Base-by-base conservation (phyloP, 2,329 filamentous ascomycete species). In the Dendrostoma leiphaemia region DNA sequence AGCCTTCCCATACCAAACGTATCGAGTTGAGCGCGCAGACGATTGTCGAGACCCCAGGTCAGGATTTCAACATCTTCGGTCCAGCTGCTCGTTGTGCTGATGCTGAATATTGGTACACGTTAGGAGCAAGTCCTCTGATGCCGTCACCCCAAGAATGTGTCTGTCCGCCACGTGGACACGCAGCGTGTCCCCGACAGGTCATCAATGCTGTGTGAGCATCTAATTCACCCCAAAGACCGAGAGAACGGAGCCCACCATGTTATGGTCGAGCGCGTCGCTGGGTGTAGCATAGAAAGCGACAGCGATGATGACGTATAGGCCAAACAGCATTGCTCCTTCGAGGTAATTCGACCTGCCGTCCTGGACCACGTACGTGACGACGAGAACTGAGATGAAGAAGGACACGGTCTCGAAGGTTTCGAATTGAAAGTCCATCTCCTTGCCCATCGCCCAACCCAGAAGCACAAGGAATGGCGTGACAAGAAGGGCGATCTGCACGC, bases 331-430 rank as follows among this genome's bases (percentile, higher is more conserved):
- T 45, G 87, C 87, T 41, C 89, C 89, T 69, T 93, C 89, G 21
- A 93, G 81, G 62, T 93, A 93, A 70, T 93, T 94, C 13, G 85
- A 90, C 70, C 89, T 90, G 64, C 90, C 90, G 65, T 93, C 90
- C 66, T 90, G 86, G 40, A 92, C 86, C 3, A 82, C 88, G 70
- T 84, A 91, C 53, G 83, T 89, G 31, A 91, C 88, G 29, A 91
- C 86, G 38, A 91, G 71, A 2, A 89, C 86, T 9, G 86, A 88
- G 50, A 91, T 77, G 53, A 88, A 89, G 69, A 91, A 91, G 1
- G 87, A 83, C 37, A 91, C 85, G 0, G 88, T 91, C 73, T 91
- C 86, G 63, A 91, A 89, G 3, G 81, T 89, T 74, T 92, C 86
- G 65, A 94, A 94, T 66, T 89, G 87, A 38, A 93, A 78, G 6